Conservation (phyloP, 306 rosid species). For the Vigna hirtella region DNA sequence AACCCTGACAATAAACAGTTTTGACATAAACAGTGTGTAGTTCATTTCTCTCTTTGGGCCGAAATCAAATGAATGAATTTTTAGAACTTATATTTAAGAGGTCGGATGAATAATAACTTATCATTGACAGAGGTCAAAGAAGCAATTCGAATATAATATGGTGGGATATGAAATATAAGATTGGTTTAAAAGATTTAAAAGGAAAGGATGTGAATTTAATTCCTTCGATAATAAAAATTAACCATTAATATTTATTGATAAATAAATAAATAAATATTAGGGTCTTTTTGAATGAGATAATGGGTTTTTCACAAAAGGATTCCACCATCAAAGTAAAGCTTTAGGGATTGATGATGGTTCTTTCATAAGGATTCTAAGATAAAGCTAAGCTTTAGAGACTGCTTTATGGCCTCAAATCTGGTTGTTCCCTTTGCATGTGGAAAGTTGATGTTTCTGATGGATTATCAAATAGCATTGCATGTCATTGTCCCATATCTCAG, state of each 20-base stretch:
- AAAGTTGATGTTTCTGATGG: neutral
- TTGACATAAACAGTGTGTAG: no score
- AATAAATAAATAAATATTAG: no score
- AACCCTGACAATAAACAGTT: no score
- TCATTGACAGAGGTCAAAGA: no score
- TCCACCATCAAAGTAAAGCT: constrained; percentile 3
- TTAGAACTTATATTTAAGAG: neutral
- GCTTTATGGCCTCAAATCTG: neutral
- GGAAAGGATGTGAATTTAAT: no score
- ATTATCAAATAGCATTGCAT: neutral
- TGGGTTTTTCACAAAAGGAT: neutral
- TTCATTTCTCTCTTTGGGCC: no score
- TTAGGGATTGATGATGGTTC: neutral
- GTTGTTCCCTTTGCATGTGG: neutral
- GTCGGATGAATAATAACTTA: neutral
- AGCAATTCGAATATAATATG: no score
- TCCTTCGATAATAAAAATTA: no score
- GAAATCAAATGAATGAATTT: neutral
- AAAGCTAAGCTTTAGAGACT: neutral
- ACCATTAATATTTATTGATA: no score
- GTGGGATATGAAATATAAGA: no score
- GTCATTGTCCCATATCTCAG: neutral
- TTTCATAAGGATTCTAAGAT: neutral
- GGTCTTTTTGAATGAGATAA: neutral
- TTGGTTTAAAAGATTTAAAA: no score